phyloP scores from a whole-genome alignment of 2,329 filamentous ascomycete species.

The Gaeumannomyces tritici region DNA sequence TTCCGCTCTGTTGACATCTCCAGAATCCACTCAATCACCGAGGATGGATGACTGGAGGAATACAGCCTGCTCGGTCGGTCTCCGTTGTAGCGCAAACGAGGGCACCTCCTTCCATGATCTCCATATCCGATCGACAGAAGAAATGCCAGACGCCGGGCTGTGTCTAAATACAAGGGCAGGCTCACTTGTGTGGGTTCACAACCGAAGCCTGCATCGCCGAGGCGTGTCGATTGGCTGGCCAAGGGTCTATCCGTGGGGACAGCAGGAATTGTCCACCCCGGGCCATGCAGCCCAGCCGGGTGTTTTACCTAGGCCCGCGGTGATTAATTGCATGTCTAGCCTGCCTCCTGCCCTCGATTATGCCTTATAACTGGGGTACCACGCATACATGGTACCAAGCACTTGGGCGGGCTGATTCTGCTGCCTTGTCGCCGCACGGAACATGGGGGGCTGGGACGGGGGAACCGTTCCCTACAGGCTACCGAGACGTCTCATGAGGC shows the following conservation, averaged over 20 bases:
- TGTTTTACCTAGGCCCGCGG: neutral
- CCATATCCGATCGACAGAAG: no score
- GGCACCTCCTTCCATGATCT: neutral
- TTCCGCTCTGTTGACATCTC: no score
- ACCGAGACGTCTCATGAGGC: no score
- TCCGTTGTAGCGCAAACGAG: neutral
- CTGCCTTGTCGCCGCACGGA: no score
- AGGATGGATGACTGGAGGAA: neutral
- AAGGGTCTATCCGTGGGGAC: neutral
- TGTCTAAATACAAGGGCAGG: neutral
- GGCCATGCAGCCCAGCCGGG: neutral
- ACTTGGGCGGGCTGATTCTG: no score
- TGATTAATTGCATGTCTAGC: neutral
- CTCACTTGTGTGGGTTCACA: neutral
- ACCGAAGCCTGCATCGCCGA: neutral
- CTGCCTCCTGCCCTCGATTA: no score
- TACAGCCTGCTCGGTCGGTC: neutral
- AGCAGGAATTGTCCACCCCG: neutral
- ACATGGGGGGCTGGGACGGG: no score
- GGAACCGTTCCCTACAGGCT: no score
- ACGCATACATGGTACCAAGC: no score
- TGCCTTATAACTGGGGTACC: no score
- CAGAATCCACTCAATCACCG: no score
- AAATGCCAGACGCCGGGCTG: neutral
- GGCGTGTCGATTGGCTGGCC: neutral